Evolutionary conservation across 352 stramenopile genomes (phyloP).

Genomic region (Phytopythium litorale): DNA sequence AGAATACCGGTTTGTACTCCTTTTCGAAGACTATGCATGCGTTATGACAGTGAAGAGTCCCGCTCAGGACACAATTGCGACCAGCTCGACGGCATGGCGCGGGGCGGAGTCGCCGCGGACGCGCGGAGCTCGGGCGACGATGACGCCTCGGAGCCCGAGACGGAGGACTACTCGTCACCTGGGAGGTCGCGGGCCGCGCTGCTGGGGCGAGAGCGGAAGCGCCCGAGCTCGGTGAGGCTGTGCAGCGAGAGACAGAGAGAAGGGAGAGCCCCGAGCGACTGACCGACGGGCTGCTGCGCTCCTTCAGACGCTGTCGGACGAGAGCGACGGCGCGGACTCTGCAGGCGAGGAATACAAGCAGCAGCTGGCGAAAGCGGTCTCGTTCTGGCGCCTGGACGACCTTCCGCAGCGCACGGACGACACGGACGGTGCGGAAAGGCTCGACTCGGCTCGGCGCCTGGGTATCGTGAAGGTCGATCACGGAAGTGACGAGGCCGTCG

Average conservation of each 20-base stretch:
- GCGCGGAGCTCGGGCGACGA: constrained; percentile 5
- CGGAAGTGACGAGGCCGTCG: background rate
- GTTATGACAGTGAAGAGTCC: background rate
- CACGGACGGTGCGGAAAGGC: constrained; percentile 20
- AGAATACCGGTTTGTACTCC: background rate
- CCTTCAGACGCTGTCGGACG: constrained; percentile 19
- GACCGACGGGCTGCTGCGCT: background rate
- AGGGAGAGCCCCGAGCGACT: background rate
- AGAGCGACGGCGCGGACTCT: constrained; percentile 12
- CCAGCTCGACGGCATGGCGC: constrained; percentile 6
- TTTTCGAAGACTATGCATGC: background rate
- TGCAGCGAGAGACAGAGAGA: constrained; percentile 1
- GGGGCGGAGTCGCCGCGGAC: constrained; percentile 4
- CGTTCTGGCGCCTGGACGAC: constrained; percentile 18
- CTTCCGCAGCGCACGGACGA: constrained; percentile 10
- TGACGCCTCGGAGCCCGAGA: constrained; percentile 14
- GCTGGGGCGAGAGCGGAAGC: constrained; percentile 20
- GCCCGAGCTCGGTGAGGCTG: constrained; percentile 13
- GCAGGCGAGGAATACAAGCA: constrained; percentile 14
- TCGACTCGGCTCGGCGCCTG: background rate
- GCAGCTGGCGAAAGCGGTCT: constrained; percentile 11
- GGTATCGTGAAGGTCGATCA: background rate
- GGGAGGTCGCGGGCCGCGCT: constrained; percentile 18
- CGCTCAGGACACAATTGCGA: background rate
- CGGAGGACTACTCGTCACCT: constrained; percentile 15